phyloP scores from a whole-genome alignment of 768 basidiomycete genomes.

The Amanita phalloides region DNA sequence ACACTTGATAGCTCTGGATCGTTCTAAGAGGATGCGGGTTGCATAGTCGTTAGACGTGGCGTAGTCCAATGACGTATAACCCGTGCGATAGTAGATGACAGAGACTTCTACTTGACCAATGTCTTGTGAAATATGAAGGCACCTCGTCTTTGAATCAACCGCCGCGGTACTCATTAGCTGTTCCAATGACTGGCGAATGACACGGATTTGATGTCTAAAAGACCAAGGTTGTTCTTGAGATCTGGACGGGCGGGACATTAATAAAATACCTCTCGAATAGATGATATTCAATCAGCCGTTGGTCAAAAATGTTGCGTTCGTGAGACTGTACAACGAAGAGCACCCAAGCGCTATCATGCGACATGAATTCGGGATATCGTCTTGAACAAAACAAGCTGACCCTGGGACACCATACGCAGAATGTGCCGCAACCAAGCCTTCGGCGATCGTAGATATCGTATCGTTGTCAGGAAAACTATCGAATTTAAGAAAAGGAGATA shows the following conservation, averaged over 20 bases:
- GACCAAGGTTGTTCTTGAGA: neutral
- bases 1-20: slow-evolving; percentile 84
- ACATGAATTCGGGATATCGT: neutral
- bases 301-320: slow-evolving; percentile 94
- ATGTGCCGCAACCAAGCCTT: slow-evolving; percentile 76
- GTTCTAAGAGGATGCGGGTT: slow-evolving; percentile 71
- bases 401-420: slow-evolving; percentile 48
- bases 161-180: slow-evolving; percentile 51
- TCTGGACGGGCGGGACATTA: neutral
- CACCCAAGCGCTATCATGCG: slow-evolving; percentile 32
- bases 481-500: slow-evolving; percentile 38
- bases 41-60: slow-evolving; percentile 52
- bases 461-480: slow-evolving; percentile 66
- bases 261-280: slow-evolving; percentile 59
- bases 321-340: slow-evolving; percentile 84
- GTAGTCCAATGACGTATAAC: slow-evolving; percentile 80
- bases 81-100: slow-evolving; percentile 84
- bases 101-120: slow-evolving; percentile 55
- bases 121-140: slow-evolving; percentile 29
- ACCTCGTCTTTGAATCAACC: slow-evolving; percentile 34
- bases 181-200: slow-evolving; percentile 67
- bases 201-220: slow-evolving; percentile 59
- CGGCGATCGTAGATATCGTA: slow-evolving; percentile 56
- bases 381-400: slow-evolving; percentile 22
- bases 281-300: slow-evolving; percentile 81